Evolutionary conservation across 129 eudicot genomes (phyloP), one percentile per base, ranked within the genome.

Genomic region (Mikania micrantha): DNA sequence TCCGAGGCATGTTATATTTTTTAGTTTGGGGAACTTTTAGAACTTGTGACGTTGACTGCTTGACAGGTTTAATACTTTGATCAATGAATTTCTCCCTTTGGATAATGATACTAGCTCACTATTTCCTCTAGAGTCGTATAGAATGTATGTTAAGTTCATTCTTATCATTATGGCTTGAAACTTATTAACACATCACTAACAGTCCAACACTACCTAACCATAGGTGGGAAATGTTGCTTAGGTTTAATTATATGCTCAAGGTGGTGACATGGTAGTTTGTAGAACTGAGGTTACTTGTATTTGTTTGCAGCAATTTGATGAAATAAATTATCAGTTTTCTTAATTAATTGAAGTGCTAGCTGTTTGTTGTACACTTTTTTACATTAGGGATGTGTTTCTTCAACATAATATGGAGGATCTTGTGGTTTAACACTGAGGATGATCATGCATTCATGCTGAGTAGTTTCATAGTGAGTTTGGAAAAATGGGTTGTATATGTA

Each of bases 21-120:
- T 60, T 73, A 59, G 47, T 77, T 61, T 36, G 42, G 63, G 74
- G 60, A 73, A 41, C 66, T 62, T 49, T 59, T 50, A 64, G 17
- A 53, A 32, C 67, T 71, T 54, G 68, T 56, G 59, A 64, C 76
- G 50, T 59, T 59, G 65, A 59, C 65, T 59, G 41, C 32, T 16
- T 69, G 77, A 67, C 65, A 71, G 64, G 36, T 32, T 32, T 32
- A 7, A 32, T 32, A 32, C 76, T 74, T 77, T 20, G 62, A 56
- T 77, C 64, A 77, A 71, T 80, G 83, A 74, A 79, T 79, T 77
- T 77, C 72, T 54, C 69, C 44, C 59, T 82, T 77, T 79, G 59
- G 67, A 72, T 61, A 40, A 58, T 79, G 34, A 57, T 54, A 36
- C 39, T 48, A 36, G 17, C 31, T 32, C 47, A 45, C n/a, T 72